Base-by-base conservation (phyloP, 768 basidiomycete genomes). In the Podaxis rugospora region DNA sequence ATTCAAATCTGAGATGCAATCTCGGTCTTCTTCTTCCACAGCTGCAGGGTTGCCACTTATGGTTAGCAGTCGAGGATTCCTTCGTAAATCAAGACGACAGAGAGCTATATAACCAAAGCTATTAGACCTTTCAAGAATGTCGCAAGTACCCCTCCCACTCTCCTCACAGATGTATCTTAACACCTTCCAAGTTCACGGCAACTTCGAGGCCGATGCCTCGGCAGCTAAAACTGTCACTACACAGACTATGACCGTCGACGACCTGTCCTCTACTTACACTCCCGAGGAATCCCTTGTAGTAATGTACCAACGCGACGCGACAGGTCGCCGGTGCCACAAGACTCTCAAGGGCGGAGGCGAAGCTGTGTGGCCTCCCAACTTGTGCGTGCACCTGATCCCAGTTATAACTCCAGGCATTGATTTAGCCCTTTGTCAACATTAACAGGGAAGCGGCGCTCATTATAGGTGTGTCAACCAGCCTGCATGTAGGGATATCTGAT, bases 341-440 rank as follows among this genome's bases (percentile, higher is more conserved):
- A 89, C 86, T 0, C 73, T 88, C n/a, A 85, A 82, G 71, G 89
- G 87, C 50, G 70, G 68, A 62, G 82, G 83, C 25, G 89, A 90
- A 67, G 82, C 85, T 6, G 88, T 91, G 10, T 91, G 89, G 89
- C 89, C 89, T 51, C 87, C 87, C 11, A 78, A 83, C 61, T 79
- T 91, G 71, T 74, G 61, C 66, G 71, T 67, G 10, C 11, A 7
- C 11, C 3, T n/a, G 49, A 64, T 51, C 46, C 46, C 14, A 50
- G 18, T 55, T 25, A 32, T 62, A 55, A 21, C 32, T 52, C 55
- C 40, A 47, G 37, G 21, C 10, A 55, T 55, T 57, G 49, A 57
- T n/a, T 32, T 18, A 2, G 39, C 23, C 42, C 40, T 39, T 44
- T 49, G 18, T 37, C 40, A 36, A 16, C 21, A 4, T 44, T 13